phyloP scores from a whole-genome alignment of 1,284 basidiomycete species.

The Phylloboletellus chloephorus region DNA sequence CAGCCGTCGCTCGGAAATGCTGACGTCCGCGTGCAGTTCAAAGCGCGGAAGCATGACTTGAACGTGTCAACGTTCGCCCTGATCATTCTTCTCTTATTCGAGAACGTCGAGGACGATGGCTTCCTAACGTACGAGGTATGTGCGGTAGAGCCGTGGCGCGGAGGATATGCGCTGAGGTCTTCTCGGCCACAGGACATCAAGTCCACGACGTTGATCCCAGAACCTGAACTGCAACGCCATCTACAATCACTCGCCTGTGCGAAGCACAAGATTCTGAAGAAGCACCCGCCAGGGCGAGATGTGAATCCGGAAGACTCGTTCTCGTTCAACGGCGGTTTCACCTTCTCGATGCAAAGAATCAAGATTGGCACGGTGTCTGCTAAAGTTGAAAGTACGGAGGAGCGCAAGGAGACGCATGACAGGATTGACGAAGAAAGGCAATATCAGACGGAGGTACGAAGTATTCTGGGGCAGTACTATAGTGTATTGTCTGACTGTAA shows the following conservation, averaged over 20 bases:
- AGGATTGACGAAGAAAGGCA: slow-evolving; percentile 91
- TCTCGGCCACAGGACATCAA: slow-evolving; percentile 54
- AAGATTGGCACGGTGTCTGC: slow-evolving; percentile 91
- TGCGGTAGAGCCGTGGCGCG: slow-evolving; percentile 14
- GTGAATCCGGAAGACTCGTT: slow-evolving; percentile 76
- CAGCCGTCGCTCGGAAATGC: slow-evolving; percentile 90
- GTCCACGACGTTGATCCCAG: slow-evolving; percentile 68
- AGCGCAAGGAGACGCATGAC: slow-evolving; percentile 87
- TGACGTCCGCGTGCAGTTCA: slow-evolving; percentile 85
- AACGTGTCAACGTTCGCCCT: slow-evolving; percentile 91
- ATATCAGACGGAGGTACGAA: slow-evolving; percentile 79
- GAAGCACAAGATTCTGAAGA: slow-evolving; percentile 92
- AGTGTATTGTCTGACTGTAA: slow-evolving; percentile 7
- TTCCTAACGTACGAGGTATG: slow-evolving; percentile 67
- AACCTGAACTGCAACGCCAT: slow-evolving; percentile 81
- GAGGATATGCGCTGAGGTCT: slow-evolving; percentile 1
- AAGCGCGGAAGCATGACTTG: slow-evolving; percentile 77
- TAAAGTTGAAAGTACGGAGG: slow-evolving; percentile 81
- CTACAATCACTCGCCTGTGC: slow-evolving; percentile 95
- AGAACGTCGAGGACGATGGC: slow-evolving; percentile 63
- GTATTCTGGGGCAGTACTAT: slow-evolving; percentile 1
- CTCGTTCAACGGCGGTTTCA: slow-evolving; percentile 84
- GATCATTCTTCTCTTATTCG: slow-evolving; percentile 87
- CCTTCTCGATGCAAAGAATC: slow-evolving; percentile 79
- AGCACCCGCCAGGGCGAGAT: slow-evolving; percentile 86